Evolutionary conservation across 2,329 filamentous ascomycete species (phyloP), one percentile per base, ranked within the genome.

Genomic region (Laburnicola sp.): DNA sequence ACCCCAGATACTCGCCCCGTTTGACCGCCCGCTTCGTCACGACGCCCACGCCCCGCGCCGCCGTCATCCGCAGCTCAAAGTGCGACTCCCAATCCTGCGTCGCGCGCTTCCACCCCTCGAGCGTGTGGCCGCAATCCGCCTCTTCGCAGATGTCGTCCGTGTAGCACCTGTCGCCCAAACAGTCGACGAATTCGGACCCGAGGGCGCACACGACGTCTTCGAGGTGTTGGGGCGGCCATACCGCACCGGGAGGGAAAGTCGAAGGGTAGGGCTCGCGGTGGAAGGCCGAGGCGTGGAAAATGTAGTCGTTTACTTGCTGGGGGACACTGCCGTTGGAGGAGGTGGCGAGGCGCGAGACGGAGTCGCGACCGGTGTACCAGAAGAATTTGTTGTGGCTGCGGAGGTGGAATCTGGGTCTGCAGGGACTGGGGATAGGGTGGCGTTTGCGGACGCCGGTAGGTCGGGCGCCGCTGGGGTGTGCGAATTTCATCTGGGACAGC

Each of bases 21-120:
- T 46, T 35, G 34, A 59, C 56, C 2, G 35, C 42, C 10, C 21
- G 37, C 26, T 54, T 56, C 4, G 58, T 57, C 31, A 43, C 57
- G 1, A 53, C 51, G 9, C 58, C 58, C 5, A 60, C 43, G 32
- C 60, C 56, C 2, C 54, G 46, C 8, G 46, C 36, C 2, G 35
- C 30, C 3, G 60, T 63, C 50, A 46, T 47, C 2, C 53, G 50
- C 16, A 63, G 41, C 41, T 58, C 54, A 26, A 59, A 57, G 25
- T 53, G 16, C 7, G 43, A 38, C 21, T 59, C 42, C 58, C 58
- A 61, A 28, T 41, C 35, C 4, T 38, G 23, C 2, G 48, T 59
- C 8, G 39, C 34, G 3, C 22, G 3, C 16, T 44, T 40, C 50
- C 50, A 61, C 6, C 27, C n/a, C 11, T 44, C 40, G 34, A 63